Conservation (phyloP, 139 green algal genomes). For the Volvox reticuliferus region DNA sequence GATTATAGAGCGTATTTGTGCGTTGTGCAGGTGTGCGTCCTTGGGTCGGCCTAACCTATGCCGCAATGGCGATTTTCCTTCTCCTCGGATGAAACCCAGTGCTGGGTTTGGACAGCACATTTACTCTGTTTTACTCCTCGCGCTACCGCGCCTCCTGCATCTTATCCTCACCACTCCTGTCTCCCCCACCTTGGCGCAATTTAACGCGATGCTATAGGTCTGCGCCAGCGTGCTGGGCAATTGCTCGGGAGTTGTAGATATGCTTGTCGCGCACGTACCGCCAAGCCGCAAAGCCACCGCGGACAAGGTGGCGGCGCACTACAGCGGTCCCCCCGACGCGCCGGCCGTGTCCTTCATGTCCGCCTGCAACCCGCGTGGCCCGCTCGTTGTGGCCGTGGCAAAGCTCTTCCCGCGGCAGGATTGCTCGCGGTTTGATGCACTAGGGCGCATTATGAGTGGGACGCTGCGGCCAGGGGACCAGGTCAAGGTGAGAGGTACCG, state of each 20-base stretch:
- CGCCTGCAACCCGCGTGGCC: conserved; percentile 86
- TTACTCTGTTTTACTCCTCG: too few relatives aligned
- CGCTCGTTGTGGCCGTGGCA: conserved; percentile 90
- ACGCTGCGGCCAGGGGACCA: conserved; percentile 88
- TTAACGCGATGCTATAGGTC: conserved; percentile 39
- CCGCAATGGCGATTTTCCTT: too few relatives aligned
- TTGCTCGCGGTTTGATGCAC: conserved; percentile 91
- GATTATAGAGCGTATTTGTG: too few relatives aligned
- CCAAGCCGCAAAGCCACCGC: conserved; percentile 76
- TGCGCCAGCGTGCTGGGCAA: conserved; percentile 79
- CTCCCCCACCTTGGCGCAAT: too few relatives aligned
- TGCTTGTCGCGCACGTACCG: conserved; percentile 90
- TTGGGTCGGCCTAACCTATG: too few relatives aligned
- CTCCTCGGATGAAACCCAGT: too few relatives aligned
- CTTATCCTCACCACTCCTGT: too few relatives aligned
- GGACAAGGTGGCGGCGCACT: conserved; percentile 83
- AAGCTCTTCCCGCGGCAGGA: conserved; percentile 96
- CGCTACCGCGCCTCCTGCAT: too few relatives aligned
- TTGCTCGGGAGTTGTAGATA: conserved; percentile 90
- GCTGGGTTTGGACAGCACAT: too few relatives aligned
- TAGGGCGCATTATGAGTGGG: conserved; percentile 93
- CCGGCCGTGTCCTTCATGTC: conserved; percentile 79
- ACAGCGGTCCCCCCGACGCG: conserved; percentile 83
- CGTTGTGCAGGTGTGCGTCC: too few relatives aligned
- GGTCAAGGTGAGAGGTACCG: conserved; percentile 57